phyloP scores from a whole-genome alignment of 176 grass and related monocot species.

The Phoenix dactylifera region DNA sequence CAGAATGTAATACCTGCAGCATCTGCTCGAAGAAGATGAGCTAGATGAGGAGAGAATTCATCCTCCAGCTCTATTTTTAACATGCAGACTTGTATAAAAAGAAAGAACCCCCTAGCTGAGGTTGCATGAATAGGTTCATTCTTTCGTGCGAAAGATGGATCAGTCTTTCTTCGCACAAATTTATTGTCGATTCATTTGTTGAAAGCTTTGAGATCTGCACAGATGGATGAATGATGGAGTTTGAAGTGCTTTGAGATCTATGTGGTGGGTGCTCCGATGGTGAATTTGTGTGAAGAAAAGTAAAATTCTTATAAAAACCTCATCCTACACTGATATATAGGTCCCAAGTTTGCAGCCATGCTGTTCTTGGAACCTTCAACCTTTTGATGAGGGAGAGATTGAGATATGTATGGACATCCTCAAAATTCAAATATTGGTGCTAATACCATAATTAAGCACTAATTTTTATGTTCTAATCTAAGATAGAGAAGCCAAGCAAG shows the following conservation, averaged over 20 bases:
- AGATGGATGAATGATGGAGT: too few species aligned
- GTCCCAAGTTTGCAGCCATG: conserved; percentile 32
- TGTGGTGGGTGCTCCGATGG: too few species aligned
- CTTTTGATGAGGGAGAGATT: not conserved
- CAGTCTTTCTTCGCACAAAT: too few species aligned
- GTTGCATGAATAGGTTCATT: conserved; percentile 13
- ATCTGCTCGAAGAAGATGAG: too few species aligned
- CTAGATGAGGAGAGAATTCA: too few species aligned
- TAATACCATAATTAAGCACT: not conserved
- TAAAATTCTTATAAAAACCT: too few species aligned
- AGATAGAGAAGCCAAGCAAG: not conserved
- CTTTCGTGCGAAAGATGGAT: too few species aligned
- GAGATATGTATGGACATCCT: not conserved
- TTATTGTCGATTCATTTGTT: too few species aligned
- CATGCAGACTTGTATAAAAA: conserved; percentile 28
- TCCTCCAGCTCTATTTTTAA: not conserved
- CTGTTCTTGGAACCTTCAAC: conserved; percentile 27
- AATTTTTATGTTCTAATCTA: not conserved
- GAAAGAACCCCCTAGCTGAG: conserved; percentile 18
- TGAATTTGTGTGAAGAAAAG: too few species aligned
- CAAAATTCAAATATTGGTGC: conserved; percentile 2
- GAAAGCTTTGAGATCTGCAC: too few species aligned
- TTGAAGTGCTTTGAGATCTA: too few species aligned
- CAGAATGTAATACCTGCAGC: too few species aligned
- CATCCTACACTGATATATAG: conserved; percentile 14